Base-by-base conservation (phyloP, 345 rosid genomes). In the Passiflora organensis region DNA sequence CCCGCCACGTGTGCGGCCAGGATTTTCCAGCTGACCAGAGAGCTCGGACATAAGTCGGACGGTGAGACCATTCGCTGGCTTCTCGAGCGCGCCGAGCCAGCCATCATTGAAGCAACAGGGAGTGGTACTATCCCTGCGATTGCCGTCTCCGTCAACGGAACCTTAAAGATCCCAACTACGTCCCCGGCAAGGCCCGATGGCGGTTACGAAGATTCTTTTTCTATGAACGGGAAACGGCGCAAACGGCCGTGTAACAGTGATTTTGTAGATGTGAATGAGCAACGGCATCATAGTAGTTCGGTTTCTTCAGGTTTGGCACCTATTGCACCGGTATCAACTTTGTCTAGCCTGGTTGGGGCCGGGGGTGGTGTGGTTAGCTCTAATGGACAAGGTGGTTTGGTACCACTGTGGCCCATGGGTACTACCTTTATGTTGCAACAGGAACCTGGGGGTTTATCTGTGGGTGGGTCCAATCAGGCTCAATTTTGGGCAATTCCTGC, bases 11-110 rank as follows among this genome's bases (percentile, higher is more conserved):
- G 89, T 53, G 91, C 91, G 23, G 85, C 89, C n/a, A 79, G 95
- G 80, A 63, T 85, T 46, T 87, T 87, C 58, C 96, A 87, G n/a
- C 66, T 85, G 44, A 87, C 93, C 13, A 74, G 84, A 28, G 89
- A 89, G 57, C 77, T 89, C 1, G 84, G 87, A 10, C 89, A 81
- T 63, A 85, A 78, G 68, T 81, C 87, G 38, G 96, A 85, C 18
- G 95, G 95, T 1, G 96, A 88, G 55, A 83, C 87, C 14, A 80
- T 88, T 23, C 68, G 74, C 48, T 88, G 91, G 96, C 65, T 89
- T 5, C 75, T 89, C 0, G 82, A 89, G 58, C 86, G 57, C 19
- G 82, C 91, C 0, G 95, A 85, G 71, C 77, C 83, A 0, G 89
- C 96, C 41, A 89, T 89, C 6, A 64, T 85, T 17, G 74, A 80